A percentile compares a stretch with the other conserved stretches of the same genome.
These are phyloP conservation scores for Hygrophoropsis aurantiaca DNA, from an alignment of 768 basidiomycete genomes.

Conservation along the genomic window DNA sequence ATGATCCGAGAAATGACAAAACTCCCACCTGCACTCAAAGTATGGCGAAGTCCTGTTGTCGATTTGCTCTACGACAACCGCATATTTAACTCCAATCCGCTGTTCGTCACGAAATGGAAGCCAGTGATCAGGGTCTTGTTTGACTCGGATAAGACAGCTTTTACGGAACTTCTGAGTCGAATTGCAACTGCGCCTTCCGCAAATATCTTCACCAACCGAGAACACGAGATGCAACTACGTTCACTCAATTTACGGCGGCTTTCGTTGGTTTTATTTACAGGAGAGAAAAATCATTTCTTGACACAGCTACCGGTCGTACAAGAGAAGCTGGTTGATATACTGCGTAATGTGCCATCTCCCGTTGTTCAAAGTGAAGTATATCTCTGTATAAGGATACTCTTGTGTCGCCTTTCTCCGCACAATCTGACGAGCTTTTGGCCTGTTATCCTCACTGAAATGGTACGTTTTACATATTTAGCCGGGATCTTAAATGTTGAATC, in stretches of 20 bases:
- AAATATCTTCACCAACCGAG: conserved; percentile 94
- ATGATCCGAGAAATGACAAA: conserved; percentile 79
- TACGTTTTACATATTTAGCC: conserved; percentile 31
- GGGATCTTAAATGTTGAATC: conserved; percentile 1
- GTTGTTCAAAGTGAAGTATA: conserved; percentile 94
- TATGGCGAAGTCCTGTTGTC: conserved; percentile 78
- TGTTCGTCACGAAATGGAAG: conserved; percentile 65
- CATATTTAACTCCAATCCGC: conserved; percentile 75
- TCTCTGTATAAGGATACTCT: conserved; percentile 85
- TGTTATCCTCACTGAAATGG: conserved; percentile 88
- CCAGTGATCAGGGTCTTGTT: conserved; percentile 77
- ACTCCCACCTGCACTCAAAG: conserved; percentile 73
- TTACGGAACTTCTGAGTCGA: conserved; percentile 82
- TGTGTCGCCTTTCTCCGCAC: conserved; percentile 88
- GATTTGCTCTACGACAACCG: conserved; percentile 86
- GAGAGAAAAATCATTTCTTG: conserved; percentile 89
- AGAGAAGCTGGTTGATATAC: conserved; percentile 92
- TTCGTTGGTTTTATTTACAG: conserved; percentile 82
- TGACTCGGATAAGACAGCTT: conserved; percentile 82
- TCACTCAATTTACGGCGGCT: conserved; percentile 86
- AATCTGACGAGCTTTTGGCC: conserved; percentile 98
- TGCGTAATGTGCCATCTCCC: conserved; percentile 76
- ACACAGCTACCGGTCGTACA: conserved; percentile 91
- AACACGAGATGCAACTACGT: conserved; percentile 87
- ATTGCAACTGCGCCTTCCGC: conserved; percentile 85